These are phyloP conservation scores for Zea luxurians DNA, from an alignment of 176 grass and related monocot species.

Conservation along the genomic window DNA sequence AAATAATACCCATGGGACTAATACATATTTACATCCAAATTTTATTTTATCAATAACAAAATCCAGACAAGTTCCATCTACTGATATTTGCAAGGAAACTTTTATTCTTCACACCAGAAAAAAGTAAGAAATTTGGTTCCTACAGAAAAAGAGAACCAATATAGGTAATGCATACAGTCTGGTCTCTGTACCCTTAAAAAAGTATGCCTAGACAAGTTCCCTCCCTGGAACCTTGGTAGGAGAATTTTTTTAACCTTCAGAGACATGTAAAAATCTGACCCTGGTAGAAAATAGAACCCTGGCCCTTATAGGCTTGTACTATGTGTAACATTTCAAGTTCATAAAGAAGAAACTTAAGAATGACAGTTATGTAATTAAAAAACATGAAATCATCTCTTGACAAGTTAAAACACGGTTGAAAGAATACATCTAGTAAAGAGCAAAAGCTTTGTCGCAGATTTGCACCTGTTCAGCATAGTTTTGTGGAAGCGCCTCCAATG, in stretches of 20 bases:
- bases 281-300: slow-evolving; percentile 19
- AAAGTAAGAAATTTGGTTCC: slow-evolving; percentile 12
- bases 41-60: background rate
- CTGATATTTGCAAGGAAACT: slow-evolving; percentile 12
- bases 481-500: slow-evolving; percentile 81
- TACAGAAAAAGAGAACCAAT: background rate
- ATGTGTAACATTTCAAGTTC: slow-evolving; percentile 2
- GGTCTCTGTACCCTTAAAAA: background rate
- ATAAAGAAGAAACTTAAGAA: slow-evolving; percentile 5
- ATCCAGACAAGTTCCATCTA: background rate
- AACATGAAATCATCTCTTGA: background rate
- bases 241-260: background rate
- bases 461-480: slow-evolving; percentile 96
- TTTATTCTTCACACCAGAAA: background rate
- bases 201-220: background rate
- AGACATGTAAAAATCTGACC: background rate
- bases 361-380: slow-evolving; percentile 12
- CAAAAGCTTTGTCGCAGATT: slow-evolving; percentile 19
- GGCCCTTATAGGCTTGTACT: background rate
- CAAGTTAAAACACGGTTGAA: slow-evolving; percentile 29
- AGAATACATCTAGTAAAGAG: slow-evolving; percentile 24
- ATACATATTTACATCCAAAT: background rate
- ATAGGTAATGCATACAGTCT: background rate
- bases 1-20: background rate
- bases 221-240: background rate